Evolutionary conservation across 805 yeast genomes (phyloP).

Genomic region (Candida berthetii): DNA sequence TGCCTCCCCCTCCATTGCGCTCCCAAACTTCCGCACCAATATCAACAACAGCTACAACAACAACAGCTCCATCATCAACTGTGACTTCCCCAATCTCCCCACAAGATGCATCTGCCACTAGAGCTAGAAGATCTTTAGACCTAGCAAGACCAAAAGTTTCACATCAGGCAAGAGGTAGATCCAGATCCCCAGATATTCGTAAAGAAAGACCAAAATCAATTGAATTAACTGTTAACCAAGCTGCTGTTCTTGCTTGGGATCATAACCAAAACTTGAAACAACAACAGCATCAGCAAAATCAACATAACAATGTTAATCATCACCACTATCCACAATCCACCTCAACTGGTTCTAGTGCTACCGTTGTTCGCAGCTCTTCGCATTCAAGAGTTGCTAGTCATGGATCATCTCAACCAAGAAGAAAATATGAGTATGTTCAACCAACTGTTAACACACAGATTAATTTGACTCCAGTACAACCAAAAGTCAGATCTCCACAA

Average conservation of each 20-base stretch:
- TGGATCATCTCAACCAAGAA: slow-evolving; percentile 1
- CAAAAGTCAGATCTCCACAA: neutral
- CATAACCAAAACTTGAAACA: slow-evolving; percentile 1
- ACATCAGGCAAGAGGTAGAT: neutral
- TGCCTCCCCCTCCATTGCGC: neutral
- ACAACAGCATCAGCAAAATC: too few relatives aligned
- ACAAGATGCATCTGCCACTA: neutral
- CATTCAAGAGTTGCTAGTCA: slow-evolving; percentile 4
- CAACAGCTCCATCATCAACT: neutral
- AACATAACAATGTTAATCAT: slow-evolving; percentile 2
- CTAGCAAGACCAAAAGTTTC: slow-evolving; percentile 8
- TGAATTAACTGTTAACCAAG: slow-evolving; percentile 16
- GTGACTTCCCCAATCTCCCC: neutral
- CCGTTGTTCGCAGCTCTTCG: slow-evolving; percentile 6
- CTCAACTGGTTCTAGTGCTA: neutral
- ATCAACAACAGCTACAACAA: neutral
- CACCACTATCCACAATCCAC: neutral
- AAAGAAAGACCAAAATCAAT: slow-evolving; percentile 18
- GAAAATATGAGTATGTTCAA: slow-evolving; percentile 18
- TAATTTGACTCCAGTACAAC: slow-evolving; percentile 12
- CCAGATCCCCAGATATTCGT: neutral
- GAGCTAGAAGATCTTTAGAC: slow-evolving; percentile 9
- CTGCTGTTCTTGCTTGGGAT: slow-evolving; percentile 21
- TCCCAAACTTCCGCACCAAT: neutral
- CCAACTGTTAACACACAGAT: slow-evolving; percentile 21